phyloP scores from a whole-genome alignment of 2,329 filamentous ascomycete genomes.

The Beauveria sp. region DNA sequence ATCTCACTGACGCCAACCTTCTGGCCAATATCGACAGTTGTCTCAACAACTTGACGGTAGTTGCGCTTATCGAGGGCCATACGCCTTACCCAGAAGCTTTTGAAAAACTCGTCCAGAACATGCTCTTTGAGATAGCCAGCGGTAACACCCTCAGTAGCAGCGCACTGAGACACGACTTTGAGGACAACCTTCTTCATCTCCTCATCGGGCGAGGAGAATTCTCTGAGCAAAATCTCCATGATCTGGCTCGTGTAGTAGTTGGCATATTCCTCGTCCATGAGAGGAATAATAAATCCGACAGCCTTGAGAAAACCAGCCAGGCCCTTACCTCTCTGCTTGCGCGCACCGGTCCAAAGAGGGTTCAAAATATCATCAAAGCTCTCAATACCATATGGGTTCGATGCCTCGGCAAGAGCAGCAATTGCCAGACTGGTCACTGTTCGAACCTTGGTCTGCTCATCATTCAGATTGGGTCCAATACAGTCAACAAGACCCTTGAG shows the following conservation, averaged over 20 bases:
- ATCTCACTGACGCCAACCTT: slow-evolving; percentile 98
- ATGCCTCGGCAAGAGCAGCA: slow-evolving; percentile 88
- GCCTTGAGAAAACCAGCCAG: slow-evolving; percentile 94
- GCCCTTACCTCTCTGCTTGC: slow-evolving; percentile 94
- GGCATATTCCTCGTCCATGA: slow-evolving; percentile 99
- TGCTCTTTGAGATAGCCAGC: slow-evolving; percentile 92
- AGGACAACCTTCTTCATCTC: slow-evolving; percentile 99
- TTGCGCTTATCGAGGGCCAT: slow-evolving; percentile 98
- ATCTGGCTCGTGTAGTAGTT: slow-evolving; percentile 99
- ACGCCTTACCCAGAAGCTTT: slow-evolving; percentile 93
- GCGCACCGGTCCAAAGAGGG: slow-evolving; percentile 90
- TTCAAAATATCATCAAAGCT: slow-evolving; percentile 98
- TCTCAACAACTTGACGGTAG: slow-evolving; percentile 96
- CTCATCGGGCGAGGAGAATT: slow-evolving; percentile 94
- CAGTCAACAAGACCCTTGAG: slow-evolving; percentile 94
- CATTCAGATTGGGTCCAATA: slow-evolving; percentile 90
- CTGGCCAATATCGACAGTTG: slow-evolving; percentile 91
- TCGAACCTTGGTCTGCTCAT: slow-evolving; percentile 95
- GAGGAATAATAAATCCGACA: slow-evolving; percentile 93
- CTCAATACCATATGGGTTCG: slow-evolving; percentile 97
- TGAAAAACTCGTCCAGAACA: slow-evolving; percentile 94
- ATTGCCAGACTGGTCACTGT: slow-evolving; percentile 95
- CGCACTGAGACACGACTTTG: slow-evolving; percentile 94
- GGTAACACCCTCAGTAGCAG: slow-evolving; percentile 89
- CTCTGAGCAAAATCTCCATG: slow-evolving; percentile 94